Conservation (phyloP, 2,329 filamentous ascomycete genomes). For the Aspergillus fumigatiaffinis region DNA sequence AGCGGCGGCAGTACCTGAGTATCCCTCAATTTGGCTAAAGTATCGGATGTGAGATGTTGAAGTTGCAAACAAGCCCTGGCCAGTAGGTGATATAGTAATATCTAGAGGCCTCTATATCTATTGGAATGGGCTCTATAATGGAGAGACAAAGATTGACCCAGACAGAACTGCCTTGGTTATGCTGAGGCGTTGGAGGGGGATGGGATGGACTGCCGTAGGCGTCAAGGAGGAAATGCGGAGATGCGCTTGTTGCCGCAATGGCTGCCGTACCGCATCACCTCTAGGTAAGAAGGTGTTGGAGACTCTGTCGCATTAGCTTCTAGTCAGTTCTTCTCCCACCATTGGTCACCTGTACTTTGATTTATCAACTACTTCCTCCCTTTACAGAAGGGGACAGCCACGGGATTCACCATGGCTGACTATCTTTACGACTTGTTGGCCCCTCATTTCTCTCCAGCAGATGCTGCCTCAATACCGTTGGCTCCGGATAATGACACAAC, state of each 20-base stretch:
- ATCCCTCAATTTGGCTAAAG: no score
- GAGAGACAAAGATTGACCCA: background rate
- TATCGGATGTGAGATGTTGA: background rate
- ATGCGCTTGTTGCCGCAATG: constrained; percentile 30
- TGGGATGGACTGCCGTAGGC: background rate
- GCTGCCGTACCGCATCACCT: constrained; percentile 17
- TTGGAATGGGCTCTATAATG: background rate
- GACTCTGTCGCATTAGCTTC: background rate
- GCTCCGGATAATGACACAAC: constrained; percentile 25
- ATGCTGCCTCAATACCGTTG: constrained; percentile 14
- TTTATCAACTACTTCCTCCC: constrained; percentile 6
- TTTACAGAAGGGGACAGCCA: constrained; percentile 11
- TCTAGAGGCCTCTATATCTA: background rate
- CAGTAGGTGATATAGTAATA: background rate
- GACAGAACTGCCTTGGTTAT: background rate
- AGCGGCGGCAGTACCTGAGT: no score
- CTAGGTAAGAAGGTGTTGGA: no score
- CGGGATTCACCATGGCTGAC: constrained; percentile 57
- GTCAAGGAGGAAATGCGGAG: constrained; percentile 11
- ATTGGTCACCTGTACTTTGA: constrained; percentile 2
- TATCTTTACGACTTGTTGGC: constrained; percentile 70
- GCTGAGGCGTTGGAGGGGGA: background rate
- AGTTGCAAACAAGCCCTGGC: background rate
- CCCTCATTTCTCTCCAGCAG: constrained; percentile 53
- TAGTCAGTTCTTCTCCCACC: constrained; percentile 8